Evolutionary conservation across 169 alveolate species (phyloP).

Genomic region (Besnoitia besnoiti): DNA sequence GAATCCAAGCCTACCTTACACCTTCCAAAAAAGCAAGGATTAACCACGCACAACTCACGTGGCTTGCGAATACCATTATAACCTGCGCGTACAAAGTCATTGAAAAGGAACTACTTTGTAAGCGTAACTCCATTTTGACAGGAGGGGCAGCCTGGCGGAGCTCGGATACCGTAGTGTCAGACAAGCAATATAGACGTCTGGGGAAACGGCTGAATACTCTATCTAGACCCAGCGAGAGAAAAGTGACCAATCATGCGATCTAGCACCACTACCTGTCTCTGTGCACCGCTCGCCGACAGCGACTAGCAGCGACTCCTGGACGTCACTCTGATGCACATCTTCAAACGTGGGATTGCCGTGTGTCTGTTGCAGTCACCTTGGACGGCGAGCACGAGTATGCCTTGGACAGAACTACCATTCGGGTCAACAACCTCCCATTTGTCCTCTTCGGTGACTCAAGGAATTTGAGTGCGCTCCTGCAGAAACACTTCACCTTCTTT

Average conservation of each 20-base stretch:
- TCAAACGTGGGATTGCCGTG: too few species aligned
- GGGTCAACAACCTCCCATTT: neutral
- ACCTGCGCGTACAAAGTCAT: neutral
- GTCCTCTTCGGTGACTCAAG: neutral
- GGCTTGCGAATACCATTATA: neutral
- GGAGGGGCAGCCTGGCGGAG: too few species aligned
- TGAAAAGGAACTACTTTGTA: neutral
- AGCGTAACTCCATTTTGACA: too few species aligned
- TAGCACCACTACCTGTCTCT: too few species aligned
- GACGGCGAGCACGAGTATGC: neutral
- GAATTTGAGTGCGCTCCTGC: neutral
- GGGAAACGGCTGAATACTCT: too few species aligned
- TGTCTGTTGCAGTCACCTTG: neutral
- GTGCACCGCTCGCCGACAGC: too few species aligned
- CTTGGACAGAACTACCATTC: neutral
- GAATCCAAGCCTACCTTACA: neutral
- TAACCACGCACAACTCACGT: neutral
- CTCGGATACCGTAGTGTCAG: too few species aligned
- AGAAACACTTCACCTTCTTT: neutral
- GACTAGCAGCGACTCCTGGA: too few species aligned
- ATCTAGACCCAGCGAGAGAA: too few species aligned
- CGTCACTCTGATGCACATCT: too few species aligned
- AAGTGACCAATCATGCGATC: too few species aligned
- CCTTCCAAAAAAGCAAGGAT: neutral
- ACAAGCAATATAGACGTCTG: too few species aligned